Conservation (phyloP, 108 stramenopile species). For the Pseudonitzschia pungens region DNA sequence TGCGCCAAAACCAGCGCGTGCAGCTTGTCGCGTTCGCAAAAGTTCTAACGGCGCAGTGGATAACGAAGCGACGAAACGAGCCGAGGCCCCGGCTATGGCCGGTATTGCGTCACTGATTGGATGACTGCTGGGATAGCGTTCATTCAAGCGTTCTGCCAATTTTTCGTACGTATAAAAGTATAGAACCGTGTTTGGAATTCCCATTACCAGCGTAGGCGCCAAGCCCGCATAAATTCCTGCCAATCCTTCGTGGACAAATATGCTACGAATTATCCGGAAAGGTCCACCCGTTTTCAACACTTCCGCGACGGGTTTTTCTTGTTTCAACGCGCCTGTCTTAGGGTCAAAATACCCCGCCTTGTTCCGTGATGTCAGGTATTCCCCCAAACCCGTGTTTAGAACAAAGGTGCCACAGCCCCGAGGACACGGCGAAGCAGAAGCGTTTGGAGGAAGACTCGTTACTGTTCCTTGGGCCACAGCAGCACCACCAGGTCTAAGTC, state of each 20-base stretch:
- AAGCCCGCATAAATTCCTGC: constrained; percentile 86
- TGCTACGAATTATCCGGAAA: constrained; percentile 42
- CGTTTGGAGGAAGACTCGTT: constrained; percentile 7
- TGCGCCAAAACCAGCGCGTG: constrained; percentile 22
- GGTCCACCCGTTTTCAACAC: constrained; percentile 7
- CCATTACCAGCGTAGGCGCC: constrained; percentile 78
- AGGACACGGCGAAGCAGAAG: constrained; percentile 23
- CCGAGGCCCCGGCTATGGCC: constrained; percentile 69
- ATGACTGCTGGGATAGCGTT: not conserved
- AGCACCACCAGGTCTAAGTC: not conserved
- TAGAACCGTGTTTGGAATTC: constrained; percentile 87
- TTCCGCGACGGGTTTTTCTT: constrained; percentile 16
- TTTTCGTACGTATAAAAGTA: constrained; percentile 92
- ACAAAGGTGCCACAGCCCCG: constrained; percentile 64
- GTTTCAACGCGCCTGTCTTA: constrained; percentile 22
- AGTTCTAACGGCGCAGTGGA: constrained; percentile 93
- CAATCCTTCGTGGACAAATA: constrained; percentile 65
- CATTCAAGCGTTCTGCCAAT: constrained; percentile 26
- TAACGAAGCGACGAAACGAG: constrained; percentile 75
- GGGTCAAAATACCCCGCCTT: constrained; percentile 47
- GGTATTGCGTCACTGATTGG: constrained; percentile 41
- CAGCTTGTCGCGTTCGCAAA: constrained; percentile 69
- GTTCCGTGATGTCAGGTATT: constrained; percentile 52
- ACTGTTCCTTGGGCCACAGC: constrained; percentile 6
- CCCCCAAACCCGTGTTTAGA: constrained; percentile 61